phyloP scores from a whole-genome alignment of 2,329 filamentous ascomycete species.

The Aspergillus calidoustus region DNA sequence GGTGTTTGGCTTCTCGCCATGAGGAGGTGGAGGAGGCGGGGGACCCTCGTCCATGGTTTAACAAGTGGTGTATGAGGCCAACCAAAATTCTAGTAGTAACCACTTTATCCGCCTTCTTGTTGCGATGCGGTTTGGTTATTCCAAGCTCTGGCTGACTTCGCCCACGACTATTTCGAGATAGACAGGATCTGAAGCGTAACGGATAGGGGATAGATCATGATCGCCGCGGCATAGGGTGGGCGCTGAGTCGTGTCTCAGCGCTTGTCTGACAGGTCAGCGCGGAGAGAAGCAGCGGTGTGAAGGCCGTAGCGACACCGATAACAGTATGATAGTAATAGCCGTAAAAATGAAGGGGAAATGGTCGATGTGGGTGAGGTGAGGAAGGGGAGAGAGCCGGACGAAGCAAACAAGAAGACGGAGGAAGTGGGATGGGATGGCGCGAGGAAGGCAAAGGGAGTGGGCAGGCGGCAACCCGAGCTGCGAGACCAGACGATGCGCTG shows the following conservation, averaged over 20 bases:
- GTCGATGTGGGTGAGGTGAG: not conserved
- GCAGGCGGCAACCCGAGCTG: conserved; percentile 14
- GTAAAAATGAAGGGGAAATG: not conserved
- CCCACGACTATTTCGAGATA: conserved; percentile 7
- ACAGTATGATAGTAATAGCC: not conserved
- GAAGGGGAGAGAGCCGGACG: not conserved
- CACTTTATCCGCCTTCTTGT: not conserved
- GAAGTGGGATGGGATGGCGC: conserved; percentile 12
- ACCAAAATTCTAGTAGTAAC: not conserved
- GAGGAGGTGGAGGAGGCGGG: conserved; percentile 80
- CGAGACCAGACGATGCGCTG: not conserved
- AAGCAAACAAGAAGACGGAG: conserved; percentile 11
- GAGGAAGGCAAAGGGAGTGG: conserved; percentile 9
- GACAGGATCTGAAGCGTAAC: conserved; percentile 14
- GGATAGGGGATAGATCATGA: conserved; percentile 32
- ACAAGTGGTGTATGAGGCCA: conserved; percentile 4
- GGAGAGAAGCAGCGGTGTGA: not conserved
- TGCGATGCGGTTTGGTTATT: not conserved
- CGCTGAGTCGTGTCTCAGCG: conserved; percentile 42
- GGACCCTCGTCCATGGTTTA: conserved; percentile 48
- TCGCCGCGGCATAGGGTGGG: conserved; percentile 32
- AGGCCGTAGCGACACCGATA: not conserved
- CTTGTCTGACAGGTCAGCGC: conserved; percentile 19
- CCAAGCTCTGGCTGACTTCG: not conserved
- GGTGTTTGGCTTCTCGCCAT: conserved; percentile 76